Percentiles rank a stretch among this genome's conserved stretches.
These are phyloP conservation scores for Candida adriatica DNA, from an alignment of 805 yeast genomes.

Conservation along the genomic window DNA sequence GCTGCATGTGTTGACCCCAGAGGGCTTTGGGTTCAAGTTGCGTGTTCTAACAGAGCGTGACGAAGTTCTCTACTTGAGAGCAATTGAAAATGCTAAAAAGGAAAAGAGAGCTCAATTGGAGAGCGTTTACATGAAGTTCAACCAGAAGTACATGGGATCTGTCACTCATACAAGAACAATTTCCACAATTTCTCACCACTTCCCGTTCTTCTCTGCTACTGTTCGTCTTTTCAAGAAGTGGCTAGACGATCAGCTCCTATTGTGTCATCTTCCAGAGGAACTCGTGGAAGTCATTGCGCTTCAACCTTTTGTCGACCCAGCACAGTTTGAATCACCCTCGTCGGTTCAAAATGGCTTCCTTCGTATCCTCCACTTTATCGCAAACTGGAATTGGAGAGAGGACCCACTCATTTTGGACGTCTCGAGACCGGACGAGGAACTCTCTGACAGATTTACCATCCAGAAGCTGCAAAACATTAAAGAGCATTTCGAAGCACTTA, in stretches of 20 bases:
- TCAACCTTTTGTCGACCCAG: conserved; percentile 79
- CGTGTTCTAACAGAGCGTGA: conserved; percentile 81
- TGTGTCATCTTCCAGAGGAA: conserved; percentile 70
- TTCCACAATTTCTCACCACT: conserved; percentile 61
- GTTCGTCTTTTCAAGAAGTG: conserved; percentile 84
- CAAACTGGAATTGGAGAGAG: conserved; percentile 93
- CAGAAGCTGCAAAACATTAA: conserved; percentile 56
- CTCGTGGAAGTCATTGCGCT: conserved; percentile 76
- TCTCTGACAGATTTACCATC: conserved; percentile 57
- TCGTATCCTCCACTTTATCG: conserved; percentile 60
- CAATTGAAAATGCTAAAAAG: conserved; percentile 58
- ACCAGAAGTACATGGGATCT: conserved; percentile 54
- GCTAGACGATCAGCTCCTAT: conserved; percentile 76
- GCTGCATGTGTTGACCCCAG: conserved; percentile 70
- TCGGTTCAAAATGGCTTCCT: conserved; percentile 77
- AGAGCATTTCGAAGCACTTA: conserved; percentile 55
- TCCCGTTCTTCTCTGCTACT: conserved; percentile 68
- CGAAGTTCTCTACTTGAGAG: conserved; percentile 63
- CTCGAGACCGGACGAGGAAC: conserved; percentile 41
- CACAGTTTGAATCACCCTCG: conserved; percentile 78
- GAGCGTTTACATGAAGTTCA: conserved; percentile 55
- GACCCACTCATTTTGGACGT: conserved; percentile 78
- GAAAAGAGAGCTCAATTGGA: conserved; percentile 54
- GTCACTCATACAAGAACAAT: conserved; percentile 80
- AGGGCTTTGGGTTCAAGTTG: conserved; percentile 80